Evolutionary conservation across 148 eudicot species (phyloP).

Genomic region (Limonium bicolor): DNA sequence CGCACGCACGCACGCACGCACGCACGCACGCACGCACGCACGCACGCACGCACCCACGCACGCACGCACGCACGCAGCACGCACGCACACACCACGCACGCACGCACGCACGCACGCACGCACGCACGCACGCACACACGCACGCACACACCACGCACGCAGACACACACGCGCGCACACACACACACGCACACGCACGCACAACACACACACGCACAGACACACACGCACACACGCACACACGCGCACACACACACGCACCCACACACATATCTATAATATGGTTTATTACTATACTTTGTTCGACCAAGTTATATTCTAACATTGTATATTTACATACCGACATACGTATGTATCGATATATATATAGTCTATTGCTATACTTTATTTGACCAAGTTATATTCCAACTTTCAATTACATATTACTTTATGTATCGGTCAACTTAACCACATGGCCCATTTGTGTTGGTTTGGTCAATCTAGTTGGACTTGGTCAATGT

Average conservation of each 20-base stretch:
- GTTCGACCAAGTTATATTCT: too few species aligned
- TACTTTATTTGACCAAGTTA: too few species aligned
- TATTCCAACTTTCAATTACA: too few species aligned
- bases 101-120: neutral
- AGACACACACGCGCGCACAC: neutral
- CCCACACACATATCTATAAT: too few species aligned
- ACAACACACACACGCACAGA: neutral
- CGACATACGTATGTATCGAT: too few species aligned
- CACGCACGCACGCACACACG: neutral
- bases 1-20: neutral
- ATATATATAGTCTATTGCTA: too few species aligned
- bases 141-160: neutral
- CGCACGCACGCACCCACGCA: neutral
- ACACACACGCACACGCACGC: neutral
- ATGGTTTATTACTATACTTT: too few species aligned
- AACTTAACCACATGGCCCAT: too few species aligned
- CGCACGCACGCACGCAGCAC: neutral
- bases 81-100: neutral
- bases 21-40: neutral
- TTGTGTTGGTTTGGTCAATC: too few species aligned
- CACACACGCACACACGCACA: neutral
- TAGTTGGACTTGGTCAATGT: too few species aligned
- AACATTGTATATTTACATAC: too few species aligned
- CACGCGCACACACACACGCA: constrained; percentile 1
- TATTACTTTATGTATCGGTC: too few species aligned